Conservation (phyloP, 2,329 filamentous ascomycete genomes). For the Colletotrichum liriopes region DNA sequence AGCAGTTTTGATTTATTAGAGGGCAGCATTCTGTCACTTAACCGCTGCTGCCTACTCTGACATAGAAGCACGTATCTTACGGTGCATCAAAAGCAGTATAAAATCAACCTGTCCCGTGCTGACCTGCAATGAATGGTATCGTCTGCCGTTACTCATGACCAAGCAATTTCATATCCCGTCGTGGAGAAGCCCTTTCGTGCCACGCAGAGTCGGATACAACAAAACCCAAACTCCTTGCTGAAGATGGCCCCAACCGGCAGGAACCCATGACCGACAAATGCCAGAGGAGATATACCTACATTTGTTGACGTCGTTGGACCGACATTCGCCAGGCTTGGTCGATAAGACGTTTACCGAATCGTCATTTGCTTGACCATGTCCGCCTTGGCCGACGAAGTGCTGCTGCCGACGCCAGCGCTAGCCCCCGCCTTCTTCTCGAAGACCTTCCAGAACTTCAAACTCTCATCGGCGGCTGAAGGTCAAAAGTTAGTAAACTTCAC, state of each 20-base stretch:
- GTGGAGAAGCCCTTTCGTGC: slow-evolving; percentile 67
- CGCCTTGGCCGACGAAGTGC: slow-evolving; percentile 82
- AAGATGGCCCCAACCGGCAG: slow-evolving; percentile 48
- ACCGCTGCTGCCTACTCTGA: slow-evolving; percentile 9
- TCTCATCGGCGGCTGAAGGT: slow-evolving; percentile 86
- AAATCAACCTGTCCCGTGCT: slow-evolving; percentile 19
- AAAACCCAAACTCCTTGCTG: slow-evolving; percentile 69
- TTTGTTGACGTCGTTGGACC: slow-evolving; percentile 49
- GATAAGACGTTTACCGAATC: slow-evolving; percentile 74
- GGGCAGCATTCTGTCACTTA: slow-evolving; percentile 19
- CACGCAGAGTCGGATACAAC: slow-evolving; percentile 60
- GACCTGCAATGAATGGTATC: slow-evolving; percentile 25
- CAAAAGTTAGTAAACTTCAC: slow-evolving; percentile 48
- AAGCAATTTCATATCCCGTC: slow-evolving; percentile 45
- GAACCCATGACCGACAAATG: slow-evolving; percentile 58
- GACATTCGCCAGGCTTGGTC: slow-evolving; percentile 42
- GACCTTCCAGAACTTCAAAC: slow-evolving; percentile 99
- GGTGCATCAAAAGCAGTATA: slow-evolving; percentile 12
- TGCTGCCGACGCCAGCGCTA: slow-evolving; percentile 76
- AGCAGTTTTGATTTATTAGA: background rate
- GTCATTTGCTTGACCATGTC: slow-evolving; percentile 97
- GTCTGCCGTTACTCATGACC: slow-evolving; percentile 41
- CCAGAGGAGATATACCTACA: slow-evolving; percentile 66
- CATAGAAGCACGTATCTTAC: slow-evolving; percentile 8
- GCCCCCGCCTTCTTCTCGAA: slow-evolving; percentile 97